Evolutionary conservation across 345 rosid species (phyloP).

Genomic region (Brassica nigra): DNA sequence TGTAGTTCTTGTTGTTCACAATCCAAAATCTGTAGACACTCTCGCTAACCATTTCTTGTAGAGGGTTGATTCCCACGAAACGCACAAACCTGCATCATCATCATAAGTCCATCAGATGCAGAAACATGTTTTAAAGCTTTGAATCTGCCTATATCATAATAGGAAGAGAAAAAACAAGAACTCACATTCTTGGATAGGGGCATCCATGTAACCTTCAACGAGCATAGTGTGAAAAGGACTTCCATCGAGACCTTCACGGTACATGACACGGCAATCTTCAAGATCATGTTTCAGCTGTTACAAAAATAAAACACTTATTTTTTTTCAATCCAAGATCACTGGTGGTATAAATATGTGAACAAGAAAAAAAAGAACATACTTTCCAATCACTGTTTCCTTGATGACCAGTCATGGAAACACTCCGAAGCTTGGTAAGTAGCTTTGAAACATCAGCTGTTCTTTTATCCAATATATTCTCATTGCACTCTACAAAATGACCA

Average conservation of each 20-base stretch:
- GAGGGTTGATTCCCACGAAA: slow-evolving; percentile 39
- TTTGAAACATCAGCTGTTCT: slow-evolving; percentile 60
- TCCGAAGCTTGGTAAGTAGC: slow-evolving; percentile 79
- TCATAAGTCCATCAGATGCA: no score
- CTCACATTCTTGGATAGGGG: slow-evolving; percentile 78
- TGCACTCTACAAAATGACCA: slow-evolving; percentile 48
- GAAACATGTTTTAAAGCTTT: neutral
- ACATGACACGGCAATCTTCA: slow-evolving; percentile 92
- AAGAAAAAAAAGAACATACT: slow-evolving; percentile 47
- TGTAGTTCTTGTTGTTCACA: neutral
- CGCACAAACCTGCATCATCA: slow-evolving; percentile 34
- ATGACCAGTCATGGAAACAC: slow-evolving; percentile 54
- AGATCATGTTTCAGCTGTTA: slow-evolving; percentile 75
- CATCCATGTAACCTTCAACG: slow-evolving; percentile 95
- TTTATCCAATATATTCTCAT: slow-evolving; percentile 54
- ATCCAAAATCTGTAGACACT: neutral
- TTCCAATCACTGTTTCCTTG: slow-evolving; percentile 71
- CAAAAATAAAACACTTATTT: neutral
- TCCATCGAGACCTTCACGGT: slow-evolving; percentile 85
- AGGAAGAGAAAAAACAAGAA: neutral
- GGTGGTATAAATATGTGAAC: neutral
- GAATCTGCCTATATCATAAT: neutral
- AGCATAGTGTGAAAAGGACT: slow-evolving; percentile 84
- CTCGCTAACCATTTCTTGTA: slow-evolving; percentile 40
- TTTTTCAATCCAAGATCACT: neutral